Evolutionary conservation across 148 eudicot species (phyloP).

Genomic region (Rhododendron simsii): DNA sequence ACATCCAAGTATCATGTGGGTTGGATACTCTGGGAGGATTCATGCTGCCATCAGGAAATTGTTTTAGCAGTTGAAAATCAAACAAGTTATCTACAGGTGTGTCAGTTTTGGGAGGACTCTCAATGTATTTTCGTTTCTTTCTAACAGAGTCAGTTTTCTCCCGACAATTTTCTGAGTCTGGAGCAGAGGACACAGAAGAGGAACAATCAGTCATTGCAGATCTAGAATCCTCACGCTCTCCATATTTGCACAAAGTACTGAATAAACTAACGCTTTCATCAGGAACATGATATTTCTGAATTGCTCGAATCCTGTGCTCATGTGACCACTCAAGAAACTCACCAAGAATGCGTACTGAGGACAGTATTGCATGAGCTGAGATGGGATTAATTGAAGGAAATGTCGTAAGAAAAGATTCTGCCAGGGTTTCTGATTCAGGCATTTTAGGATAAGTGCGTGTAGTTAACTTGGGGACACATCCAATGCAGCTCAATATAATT

Average conservation of each 20-base stretch:
- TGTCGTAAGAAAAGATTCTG: constrained; percentile 79
- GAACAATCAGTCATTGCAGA: constrained; percentile 89
- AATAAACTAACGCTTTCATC: constrained; percentile 69
- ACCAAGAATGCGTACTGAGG: constrained; percentile 51
- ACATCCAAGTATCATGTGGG: constrained; percentile 29
- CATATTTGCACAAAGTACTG: constrained; percentile 56
- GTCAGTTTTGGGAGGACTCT: constrained; percentile 24
- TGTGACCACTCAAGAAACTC: constrained; percentile 64
- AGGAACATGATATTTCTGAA: constrained; percentile 55
- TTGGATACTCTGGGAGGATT: constrained; percentile 26
- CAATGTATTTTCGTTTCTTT: constrained; percentile 40
- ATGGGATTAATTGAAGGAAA: constrained; percentile 92
- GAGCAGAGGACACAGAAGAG: constrained; percentile 81
- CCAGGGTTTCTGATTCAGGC: constrained; percentile 79
- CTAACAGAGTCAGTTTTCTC: constrained; percentile 34
- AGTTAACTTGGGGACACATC: constrained; percentile 30
- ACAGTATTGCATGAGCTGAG: constrained; percentile 84
- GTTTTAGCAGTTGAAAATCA: constrained; percentile 19
- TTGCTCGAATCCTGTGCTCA: constrained; percentile 44
- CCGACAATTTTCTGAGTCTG: constrained; percentile 45
- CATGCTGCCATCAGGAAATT: constrained; percentile 23
- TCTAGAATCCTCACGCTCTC: constrained; percentile 80
- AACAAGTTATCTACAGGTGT: constrained; percentile 23
- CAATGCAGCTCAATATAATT: constrained; percentile 63
- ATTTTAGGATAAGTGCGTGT: constrained; percentile 55